Evolutionary conservation across 2,329 filamentous ascomycete genomes (phyloP).

Genomic region (Monosporascus ibericus): DNA sequence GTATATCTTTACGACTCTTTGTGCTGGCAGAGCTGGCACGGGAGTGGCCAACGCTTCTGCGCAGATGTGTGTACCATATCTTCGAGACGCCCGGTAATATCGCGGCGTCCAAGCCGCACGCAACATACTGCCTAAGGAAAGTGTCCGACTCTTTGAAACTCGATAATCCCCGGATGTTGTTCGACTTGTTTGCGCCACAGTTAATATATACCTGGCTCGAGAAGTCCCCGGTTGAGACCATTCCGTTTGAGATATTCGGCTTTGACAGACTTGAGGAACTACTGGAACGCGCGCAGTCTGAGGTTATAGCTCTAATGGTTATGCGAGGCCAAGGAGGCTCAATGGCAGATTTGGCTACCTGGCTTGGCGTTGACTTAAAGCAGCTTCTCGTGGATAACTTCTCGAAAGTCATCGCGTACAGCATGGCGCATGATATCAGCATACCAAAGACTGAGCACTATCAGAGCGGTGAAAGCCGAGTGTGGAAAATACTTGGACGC

Average conservation of each 20-base stretch:
- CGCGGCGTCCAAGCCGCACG: constrained; percentile 58
- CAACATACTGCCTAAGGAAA: constrained; percentile 60
- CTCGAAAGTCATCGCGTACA: constrained; percentile 74
- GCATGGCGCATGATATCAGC: constrained; percentile 69
- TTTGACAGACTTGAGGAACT: constrained; percentile 66
- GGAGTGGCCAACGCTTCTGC: constrained; percentile 77
- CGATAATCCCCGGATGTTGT: constrained; percentile 62
- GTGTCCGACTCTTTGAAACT: constrained; percentile 64
- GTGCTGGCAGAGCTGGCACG: constrained; percentile 73
- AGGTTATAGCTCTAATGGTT: constrained; percentile 72
- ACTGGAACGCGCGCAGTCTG: constrained; percentile 63
- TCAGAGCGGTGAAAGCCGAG: constrained; percentile 54
- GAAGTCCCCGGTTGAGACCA: constrained; percentile 55
- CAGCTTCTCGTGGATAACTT: constrained; percentile 65
- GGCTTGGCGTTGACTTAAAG: constrained; percentile 46
- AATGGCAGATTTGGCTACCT: constrained; percentile 51
- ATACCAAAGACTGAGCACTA: constrained; percentile 32
- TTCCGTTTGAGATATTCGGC: constrained; percentile 82
- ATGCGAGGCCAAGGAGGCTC: constrained; percentile 71
- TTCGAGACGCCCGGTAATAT: constrained; percentile 84
- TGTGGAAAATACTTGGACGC: constrained; percentile 64
- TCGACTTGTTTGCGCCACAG: constrained; percentile 80
- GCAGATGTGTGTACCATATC: constrained; percentile 85
- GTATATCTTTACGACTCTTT: constrained; percentile 76
- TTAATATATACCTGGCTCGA: constrained; percentile 88